phyloP scores from a whole-genome alignment of 805 yeast species.

The Groenewaldozyma salmanticensis region DNA sequence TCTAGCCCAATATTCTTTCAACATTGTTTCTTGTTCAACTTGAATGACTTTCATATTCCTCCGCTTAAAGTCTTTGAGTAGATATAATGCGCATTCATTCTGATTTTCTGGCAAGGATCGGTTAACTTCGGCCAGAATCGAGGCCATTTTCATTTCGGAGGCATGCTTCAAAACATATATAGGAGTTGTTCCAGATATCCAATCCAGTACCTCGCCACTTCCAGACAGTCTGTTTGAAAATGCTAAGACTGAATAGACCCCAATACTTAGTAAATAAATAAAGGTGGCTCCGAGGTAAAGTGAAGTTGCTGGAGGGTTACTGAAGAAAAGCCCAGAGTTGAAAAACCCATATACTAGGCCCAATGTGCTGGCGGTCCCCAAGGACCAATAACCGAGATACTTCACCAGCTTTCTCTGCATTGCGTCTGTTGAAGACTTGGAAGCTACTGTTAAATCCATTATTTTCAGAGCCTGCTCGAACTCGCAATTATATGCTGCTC shows the following conservation, averaged over 20 bases:
- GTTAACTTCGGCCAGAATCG: slow-evolving; percentile 58
- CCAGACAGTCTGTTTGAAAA: slow-evolving; percentile 40
- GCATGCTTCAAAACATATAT: slow-evolving; percentile 54
- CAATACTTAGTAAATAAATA: slow-evolving; percentile 40
- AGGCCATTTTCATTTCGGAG: slow-evolving; percentile 59
- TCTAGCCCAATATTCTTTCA: slow-evolving; percentile 80
- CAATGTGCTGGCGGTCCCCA: slow-evolving; percentile 29
- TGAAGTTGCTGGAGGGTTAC: slow-evolving; percentile 28
- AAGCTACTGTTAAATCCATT: slow-evolving; percentile 54
- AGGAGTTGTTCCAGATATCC: slow-evolving; percentile 58
- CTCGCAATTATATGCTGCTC: slow-evolving; percentile 49
- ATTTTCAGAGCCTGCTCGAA: slow-evolving; percentile 46
- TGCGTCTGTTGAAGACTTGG: slow-evolving; percentile 30
- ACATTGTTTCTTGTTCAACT: slow-evolving; percentile 53
- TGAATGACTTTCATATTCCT: slow-evolving; percentile 32
- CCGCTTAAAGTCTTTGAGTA: slow-evolving; percentile 24
- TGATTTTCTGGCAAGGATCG: slow-evolving; percentile 33
- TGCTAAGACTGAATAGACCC: slow-evolving; percentile 39
- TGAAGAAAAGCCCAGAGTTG: slow-evolving; percentile 29
- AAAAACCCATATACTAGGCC: slow-evolving; percentile 40
- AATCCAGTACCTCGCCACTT: slow-evolving; percentile 47
- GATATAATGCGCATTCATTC: slow-evolving; percentile 29
- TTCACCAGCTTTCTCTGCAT: slow-evolving; percentile 28
- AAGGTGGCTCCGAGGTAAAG: slow-evolving; percentile 37
- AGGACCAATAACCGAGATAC: slow-evolving; percentile 28